Evolutionary conservation across 2,329 filamentous ascomycete species (phyloP).

Genomic region (Ustulina deusta): DNA sequence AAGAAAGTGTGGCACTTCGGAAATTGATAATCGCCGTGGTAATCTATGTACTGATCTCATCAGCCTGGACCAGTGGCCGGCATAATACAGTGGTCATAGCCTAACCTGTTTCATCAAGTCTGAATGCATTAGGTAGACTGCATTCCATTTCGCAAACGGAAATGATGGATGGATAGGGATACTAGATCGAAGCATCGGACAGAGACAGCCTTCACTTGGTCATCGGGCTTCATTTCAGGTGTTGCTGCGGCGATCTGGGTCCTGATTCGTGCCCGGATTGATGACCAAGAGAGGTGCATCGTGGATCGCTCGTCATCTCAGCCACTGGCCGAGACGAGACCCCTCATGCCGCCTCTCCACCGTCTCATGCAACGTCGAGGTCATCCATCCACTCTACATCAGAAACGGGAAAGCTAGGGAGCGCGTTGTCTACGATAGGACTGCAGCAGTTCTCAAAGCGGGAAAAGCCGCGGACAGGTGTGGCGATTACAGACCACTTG

Average conservation of each 20-base stretch:
- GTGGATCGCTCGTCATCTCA: conserved; percentile 22
- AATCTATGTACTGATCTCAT: not conserved
- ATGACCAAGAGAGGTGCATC: conserved; percentile 33
- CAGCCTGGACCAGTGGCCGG: not conserved
- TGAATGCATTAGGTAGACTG: not conserved
- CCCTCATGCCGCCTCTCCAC: conserved; percentile 26
- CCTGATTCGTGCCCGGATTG: conserved; percentile 42
- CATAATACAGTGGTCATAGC: not conserved
- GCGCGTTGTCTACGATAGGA: conserved; percentile 29
- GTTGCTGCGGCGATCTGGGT: conserved; percentile 11
- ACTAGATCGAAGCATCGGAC: conserved; percentile 10
- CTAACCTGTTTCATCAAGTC: conserved; percentile 20
- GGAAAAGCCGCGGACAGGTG: conserved; percentile 21
- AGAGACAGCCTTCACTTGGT: conserved; percentile 13
- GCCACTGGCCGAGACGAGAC: conserved; percentile 24
- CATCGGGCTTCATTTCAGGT: conserved; percentile 33
- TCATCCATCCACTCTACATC: conserved; percentile 25
- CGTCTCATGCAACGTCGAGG: conserved; percentile 35
- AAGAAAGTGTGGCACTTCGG: conserved; percentile 4
- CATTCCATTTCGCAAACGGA: conserved; percentile 1
- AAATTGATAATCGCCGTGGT: conserved; percentile 13
- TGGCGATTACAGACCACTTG: conserved; percentile 18
- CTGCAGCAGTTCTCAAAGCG: conserved; percentile 26
- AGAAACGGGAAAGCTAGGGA: conserved; percentile 20
- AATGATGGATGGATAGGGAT: conserved; percentile 7